phyloP scores from a whole-genome alignment of 2,329 filamentous ascomycete genomes.

The Lasiodiplodia sp. region DNA sequence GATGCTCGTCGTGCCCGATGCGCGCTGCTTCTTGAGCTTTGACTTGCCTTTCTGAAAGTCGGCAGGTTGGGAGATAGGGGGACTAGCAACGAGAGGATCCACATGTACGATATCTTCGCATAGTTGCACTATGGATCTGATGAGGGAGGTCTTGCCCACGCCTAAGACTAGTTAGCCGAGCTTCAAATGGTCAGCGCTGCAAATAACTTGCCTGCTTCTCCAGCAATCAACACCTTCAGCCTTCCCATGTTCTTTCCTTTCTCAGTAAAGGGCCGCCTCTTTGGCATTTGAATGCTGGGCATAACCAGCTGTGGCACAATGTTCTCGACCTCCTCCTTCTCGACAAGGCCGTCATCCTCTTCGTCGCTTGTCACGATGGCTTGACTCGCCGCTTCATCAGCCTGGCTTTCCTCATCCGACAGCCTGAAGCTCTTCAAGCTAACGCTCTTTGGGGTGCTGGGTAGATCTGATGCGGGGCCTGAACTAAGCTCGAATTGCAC shows the following conservation, averaged over 20 bases:
- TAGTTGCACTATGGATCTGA: conserved; percentile 84
- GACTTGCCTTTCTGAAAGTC: conserved; percentile 38
- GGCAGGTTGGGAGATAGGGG: conserved; percentile 37
- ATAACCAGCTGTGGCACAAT: conserved; percentile 85
- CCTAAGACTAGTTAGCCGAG: conserved; percentile 57
- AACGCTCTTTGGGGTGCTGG: conserved; percentile 66
- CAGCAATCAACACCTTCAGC: conserved; percentile 87
- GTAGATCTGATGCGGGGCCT: conserved; percentile 58
- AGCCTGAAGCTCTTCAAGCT: conserved; percentile 66
- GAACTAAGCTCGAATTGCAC: conserved; percentile 47
- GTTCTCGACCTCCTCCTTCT: conserved; percentile 48
- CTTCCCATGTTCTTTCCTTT: conserved; percentile 82
- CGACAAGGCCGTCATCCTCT: conserved; percentile 57
- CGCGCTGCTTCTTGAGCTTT: conserved; percentile 34
- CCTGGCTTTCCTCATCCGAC: conserved; percentile 64
- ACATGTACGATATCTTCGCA: conserved; percentile 95
- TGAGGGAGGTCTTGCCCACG: conserved; percentile 86
- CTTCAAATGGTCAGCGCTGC: not conserved
- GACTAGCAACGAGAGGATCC: conserved; percentile 63
- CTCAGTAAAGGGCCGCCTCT: conserved; percentile 87
- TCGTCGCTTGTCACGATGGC: conserved; percentile 62
- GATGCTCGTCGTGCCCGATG: conserved; percentile 35
- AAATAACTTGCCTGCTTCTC: conserved; percentile 68
- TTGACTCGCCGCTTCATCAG: conserved; percentile 64
- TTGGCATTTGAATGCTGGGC: conserved; percentile 93